phyloP scores from a whole-genome alignment of 2,329 filamentous ascomycete genomes.

The Colletotrichum lindemuthianum region DNA sequence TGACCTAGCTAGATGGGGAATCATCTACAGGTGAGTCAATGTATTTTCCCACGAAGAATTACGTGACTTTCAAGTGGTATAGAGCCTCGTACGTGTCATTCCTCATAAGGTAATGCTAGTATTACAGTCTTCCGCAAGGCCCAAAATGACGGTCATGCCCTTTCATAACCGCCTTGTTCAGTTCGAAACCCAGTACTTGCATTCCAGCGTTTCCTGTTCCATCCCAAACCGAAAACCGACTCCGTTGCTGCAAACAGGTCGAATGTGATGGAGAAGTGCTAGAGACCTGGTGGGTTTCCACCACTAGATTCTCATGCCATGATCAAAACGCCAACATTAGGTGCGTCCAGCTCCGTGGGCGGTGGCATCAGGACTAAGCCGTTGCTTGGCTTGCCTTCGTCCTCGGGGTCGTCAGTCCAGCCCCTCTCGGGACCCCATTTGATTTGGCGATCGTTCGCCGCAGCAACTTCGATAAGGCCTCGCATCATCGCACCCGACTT shows the following conservation, averaged over 20 bases:
- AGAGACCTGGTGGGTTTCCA: background rate
- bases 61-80: too few relatives aligned
- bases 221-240: conserved; percentile 3
- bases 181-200: background rate
- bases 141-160: background rate
- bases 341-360: conserved; percentile 16
- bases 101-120: conserved; percentile 27
- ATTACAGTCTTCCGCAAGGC: conserved; percentile 28
- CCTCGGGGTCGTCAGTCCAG: conserved; percentile 67
- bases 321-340: conserved; percentile 31
- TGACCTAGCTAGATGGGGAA: too few relatives aligned
- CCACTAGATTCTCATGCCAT: conserved; percentile 23
- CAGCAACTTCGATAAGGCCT: conserved; percentile 64
- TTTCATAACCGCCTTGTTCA: background rate
- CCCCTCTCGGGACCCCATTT: conserved; percentile 74
- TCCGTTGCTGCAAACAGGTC: background rate
- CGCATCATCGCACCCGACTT: conserved; percentile 73
- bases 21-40: too few relatives aligned
- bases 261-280: conserved; percentile 13
- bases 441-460: conserved; percentile 61
- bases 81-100: conserved; percentile 6
- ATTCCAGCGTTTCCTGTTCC: conserved; percentile 8
- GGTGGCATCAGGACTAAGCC: conserved; percentile 26
- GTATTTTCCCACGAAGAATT: too few relatives aligned
- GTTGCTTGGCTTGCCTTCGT: conserved; percentile 39